phyloP scores from a whole-genome alignment of 2,329 filamentous ascomycete genomes.

The Coccinonectria pachysandricola region DNA sequence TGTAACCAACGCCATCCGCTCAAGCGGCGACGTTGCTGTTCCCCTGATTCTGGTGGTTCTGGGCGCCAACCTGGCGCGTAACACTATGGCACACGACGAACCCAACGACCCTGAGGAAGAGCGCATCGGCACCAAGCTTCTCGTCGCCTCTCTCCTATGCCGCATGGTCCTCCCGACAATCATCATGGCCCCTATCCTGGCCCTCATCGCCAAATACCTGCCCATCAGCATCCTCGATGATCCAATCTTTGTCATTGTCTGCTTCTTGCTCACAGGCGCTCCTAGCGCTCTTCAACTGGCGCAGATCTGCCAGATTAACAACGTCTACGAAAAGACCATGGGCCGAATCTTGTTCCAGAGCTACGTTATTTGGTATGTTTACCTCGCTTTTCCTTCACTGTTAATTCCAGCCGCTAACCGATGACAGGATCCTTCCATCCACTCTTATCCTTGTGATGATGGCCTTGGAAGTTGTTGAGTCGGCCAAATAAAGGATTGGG shows the following conservation, averaged over 20 bases:
- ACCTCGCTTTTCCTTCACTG: too few relatives aligned
- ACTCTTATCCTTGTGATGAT: constrained; percentile 85
- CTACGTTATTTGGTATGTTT: constrained; percentile 70
- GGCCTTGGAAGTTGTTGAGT: constrained; percentile 85
- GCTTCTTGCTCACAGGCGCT: constrained; percentile 89
- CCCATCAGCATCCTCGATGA: constrained; percentile 92
- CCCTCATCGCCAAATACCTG: constrained; percentile 78
- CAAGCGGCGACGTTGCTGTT: constrained; percentile 84
- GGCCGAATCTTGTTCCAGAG: constrained; percentile 88
- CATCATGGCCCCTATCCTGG: constrained; percentile 85
- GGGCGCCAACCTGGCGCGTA: constrained; percentile 86
- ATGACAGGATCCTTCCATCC: constrained; percentile 73
- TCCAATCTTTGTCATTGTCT: constrained; percentile 96
- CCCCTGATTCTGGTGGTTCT: constrained; percentile 92
- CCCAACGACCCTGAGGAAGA: constrained; percentile 60
- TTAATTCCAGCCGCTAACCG: constrained; percentile 22
- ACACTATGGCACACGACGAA: constrained; percentile 64
- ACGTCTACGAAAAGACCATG: constrained; percentile 93
- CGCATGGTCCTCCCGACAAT: constrained; percentile 88
- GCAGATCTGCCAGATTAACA: constrained; percentile 97
- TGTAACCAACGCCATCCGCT: constrained; percentile 75
- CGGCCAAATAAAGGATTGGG: constrained; percentile 44
- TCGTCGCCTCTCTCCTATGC: constrained; percentile 75
- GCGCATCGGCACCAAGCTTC: constrained; percentile 59
- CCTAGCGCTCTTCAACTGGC: constrained; percentile 89